Evolutionary conservation across 1,284 basidiomycete species (phyloP), one percentile per base, ranked within the genome.

Genomic region (Leccinum cinnamomeum): DNA sequence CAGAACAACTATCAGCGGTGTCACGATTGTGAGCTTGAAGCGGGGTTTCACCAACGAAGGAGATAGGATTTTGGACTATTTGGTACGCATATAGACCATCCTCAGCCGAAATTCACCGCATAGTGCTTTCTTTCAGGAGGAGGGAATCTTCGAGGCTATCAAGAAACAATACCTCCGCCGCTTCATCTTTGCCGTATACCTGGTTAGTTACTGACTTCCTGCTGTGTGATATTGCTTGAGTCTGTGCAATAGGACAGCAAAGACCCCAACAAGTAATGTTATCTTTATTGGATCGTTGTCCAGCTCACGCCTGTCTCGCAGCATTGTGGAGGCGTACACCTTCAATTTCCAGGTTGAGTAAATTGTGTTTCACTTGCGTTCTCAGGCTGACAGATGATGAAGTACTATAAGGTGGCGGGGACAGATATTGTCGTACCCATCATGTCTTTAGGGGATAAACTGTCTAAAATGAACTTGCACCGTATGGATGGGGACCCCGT

Each of bases 151-250:
- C 67, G 88, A 92, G 67, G 91, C 91, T 0, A 75, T 93, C 39
- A 83, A 90, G 69, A 90, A 86, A 70, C 84, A 86, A 67, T 93
- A 91, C 74, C 81, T 93, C 56, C 84, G 85, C 41, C 89, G 87
- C 66, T 90, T 92, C 73, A 87, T 92, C 59, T 90, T 94, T 68
- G 92, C 88, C 3, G 85, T 94, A 62, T 94, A 92, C 72, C 78
- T 94, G 64, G 90, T 91, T 63, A 63, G 84, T 77, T 10, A 16
- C 14, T 33, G 16, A 5, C 23, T 4, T 28, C 41, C 28, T 50
- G 57, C 10, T 35, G 33, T 18, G 23, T 2, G 18, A 10, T 11
- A 41, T 56, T 60, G 5, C 46, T 41, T 58, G 35, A 69, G 59
- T 57, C 30, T 2, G 16, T 30, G 37, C 20, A 48, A 68, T 61